Evolutionary conservation across 805 yeast genomes (phyloP).

Genomic region (Dipodascus geniculatus): DNA sequence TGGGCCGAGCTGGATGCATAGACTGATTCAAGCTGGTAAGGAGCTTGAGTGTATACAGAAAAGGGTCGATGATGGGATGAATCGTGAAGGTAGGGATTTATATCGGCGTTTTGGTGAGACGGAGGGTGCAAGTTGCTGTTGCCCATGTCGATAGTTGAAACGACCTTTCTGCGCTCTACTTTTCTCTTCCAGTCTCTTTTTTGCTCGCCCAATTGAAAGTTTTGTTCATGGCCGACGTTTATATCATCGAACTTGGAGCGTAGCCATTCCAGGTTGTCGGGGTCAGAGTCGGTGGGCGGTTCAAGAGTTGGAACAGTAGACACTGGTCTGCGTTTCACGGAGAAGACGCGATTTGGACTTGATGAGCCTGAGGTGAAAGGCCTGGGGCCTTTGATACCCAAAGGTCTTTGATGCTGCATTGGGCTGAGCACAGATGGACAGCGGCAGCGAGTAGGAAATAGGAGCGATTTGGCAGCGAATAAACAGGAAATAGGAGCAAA

Average conservation of each 20-base stretch:
- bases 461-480: too few species aligned
- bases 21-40: too few species aligned
- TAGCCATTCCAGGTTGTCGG: background rate
- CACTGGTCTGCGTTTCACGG: background rate
- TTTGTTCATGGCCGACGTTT: background rate
- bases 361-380: background rate
- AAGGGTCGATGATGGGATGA: too few species aligned
- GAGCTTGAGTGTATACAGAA: too few species aligned
- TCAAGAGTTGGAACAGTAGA: background rate
- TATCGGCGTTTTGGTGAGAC: too few species aligned
- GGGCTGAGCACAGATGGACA: too few species aligned
- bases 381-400: background rate
- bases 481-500: too few species aligned
- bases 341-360: background rate
- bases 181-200: background rate
- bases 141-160: background rate
- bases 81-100: too few species aligned
- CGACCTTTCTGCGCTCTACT: background rate
- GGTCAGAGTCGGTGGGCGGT: background rate
- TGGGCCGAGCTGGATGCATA: too few species aligned
- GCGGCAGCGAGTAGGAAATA: too few species aligned
- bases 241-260: background rate
- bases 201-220: background rate
- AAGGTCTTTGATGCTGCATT: background rate
- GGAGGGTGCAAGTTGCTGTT: background rate